These are phyloP conservation scores for Kregervanrija delftensis DNA, from an alignment of 805 yeast species.

Conservation along the genomic window DNA sequence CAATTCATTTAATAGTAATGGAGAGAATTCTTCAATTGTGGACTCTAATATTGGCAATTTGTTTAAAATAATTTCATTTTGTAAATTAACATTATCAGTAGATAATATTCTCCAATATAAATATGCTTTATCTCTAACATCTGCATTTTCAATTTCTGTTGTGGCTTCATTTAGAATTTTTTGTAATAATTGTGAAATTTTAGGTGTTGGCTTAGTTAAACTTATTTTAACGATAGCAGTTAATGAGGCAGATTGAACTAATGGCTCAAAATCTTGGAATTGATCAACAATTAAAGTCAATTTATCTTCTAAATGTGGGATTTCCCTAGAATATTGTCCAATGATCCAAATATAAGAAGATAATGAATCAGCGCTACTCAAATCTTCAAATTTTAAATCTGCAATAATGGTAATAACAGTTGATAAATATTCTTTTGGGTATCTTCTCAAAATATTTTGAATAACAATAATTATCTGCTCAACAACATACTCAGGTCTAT, in stretches of 20 bases:
- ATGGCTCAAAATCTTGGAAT: slow-evolving; percentile 53
- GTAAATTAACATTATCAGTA: slow-evolving; percentile 30
- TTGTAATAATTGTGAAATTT: slow-evolving; percentile 42
- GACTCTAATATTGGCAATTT: slow-evolving; percentile 66
- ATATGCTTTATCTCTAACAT: slow-evolving; percentile 74
- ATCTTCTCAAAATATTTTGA: slow-evolving; percentile 61
- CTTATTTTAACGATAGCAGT: slow-evolving; percentile 57
- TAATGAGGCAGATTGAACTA: slow-evolving; percentile 52
- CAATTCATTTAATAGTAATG: slow-evolving; percentile 59
- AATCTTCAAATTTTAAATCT: slow-evolving; percentile 37
- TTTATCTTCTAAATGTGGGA: slow-evolving; percentile 44
- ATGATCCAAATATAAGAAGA: slow-evolving; percentile 62
- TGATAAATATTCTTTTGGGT: slow-evolving; percentile 46
- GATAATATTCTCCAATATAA: slow-evolving; percentile 68
- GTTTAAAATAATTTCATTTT: slow-evolving; percentile 49
- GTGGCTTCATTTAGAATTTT: slow-evolving; percentile 56
- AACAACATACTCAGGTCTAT: slow-evolving; percentile 54
- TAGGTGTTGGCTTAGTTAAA: slow-evolving; percentile 26
- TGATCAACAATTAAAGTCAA: slow-evolving; percentile 40
- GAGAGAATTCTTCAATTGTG: slow-evolving; percentile 66
- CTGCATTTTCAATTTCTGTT: slow-evolving; percentile 60
- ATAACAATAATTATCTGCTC: slow-evolving; percentile 58
- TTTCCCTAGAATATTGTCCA: slow-evolving; percentile 63
- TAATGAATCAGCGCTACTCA: slow-evolving; percentile 44
- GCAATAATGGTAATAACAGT: slow-evolving; percentile 49